These are phyloP conservation scores for Poteriospumella lacustris DNA, from an alignment of 108 stramenopile genomes.

Conservation along the genomic window DNA sequence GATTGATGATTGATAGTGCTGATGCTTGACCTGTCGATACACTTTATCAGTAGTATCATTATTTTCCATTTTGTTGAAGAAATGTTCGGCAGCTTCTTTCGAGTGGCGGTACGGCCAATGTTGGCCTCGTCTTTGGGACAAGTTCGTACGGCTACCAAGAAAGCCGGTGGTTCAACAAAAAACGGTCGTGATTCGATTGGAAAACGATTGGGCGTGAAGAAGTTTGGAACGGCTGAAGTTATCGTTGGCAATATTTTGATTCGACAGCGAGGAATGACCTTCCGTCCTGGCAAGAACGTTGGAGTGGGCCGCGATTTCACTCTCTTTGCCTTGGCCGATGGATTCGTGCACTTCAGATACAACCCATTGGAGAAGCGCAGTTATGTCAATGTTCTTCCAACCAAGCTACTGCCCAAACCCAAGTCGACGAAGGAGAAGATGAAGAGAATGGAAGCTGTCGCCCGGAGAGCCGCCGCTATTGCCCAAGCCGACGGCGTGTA, in stretches of 20 bases:
- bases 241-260: conserved; percentile 86
- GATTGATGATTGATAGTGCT: no score
- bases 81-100: no score
- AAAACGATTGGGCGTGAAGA: conserved; percentile 86
- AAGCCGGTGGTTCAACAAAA: conserved; percentile 82
- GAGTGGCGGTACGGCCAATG: no score
- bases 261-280: conserved; percentile 86
- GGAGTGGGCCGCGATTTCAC: conserved; percentile 61
- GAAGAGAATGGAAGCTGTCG: no score
- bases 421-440: no score
- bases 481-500: no score
- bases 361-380: background rate
- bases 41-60: no score
- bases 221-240: conserved; percentile 66
- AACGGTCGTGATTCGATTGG: conserved; percentile 92
- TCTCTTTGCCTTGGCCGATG: conserved; percentile 1
- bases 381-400: background rate
- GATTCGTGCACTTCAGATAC: background rate
- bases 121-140: no score
- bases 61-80: no score
- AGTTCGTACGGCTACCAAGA: conserved; percentile 78
- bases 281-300: conserved; percentile 73
- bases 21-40: no score
- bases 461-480: no score
- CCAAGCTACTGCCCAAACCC: no score